Evolutionary conservation across 495 filamentous ascomycete genomes (phyloP).

Genomic region (Extremus antarcticus): DNA sequence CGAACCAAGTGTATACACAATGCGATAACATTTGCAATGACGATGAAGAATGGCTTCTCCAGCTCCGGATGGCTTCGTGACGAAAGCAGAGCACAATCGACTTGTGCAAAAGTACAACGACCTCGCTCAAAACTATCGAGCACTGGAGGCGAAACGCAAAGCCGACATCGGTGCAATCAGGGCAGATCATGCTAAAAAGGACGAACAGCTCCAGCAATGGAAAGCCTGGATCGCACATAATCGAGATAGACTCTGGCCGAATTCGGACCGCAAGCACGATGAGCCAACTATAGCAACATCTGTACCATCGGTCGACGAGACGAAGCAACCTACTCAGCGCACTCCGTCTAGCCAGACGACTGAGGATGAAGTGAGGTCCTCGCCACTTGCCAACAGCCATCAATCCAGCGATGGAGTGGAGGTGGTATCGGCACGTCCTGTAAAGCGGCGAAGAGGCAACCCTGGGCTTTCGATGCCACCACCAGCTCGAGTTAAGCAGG

Average conservation of each 20-base stretch:
- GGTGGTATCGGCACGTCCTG: conserved; percentile 23
- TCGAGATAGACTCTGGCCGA: neutral
- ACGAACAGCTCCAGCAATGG: neutral
- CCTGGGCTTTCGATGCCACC: conserved; percentile 1
- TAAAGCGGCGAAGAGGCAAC: conserved; percentile 26
- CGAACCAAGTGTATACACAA: no score
- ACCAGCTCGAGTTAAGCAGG: conserved; percentile 9
- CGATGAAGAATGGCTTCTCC: neutral
- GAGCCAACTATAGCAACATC: neutral
- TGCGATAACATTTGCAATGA: neutral
- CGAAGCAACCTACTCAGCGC: neutral
- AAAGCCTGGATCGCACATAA: neutral
- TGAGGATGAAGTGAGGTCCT: conserved; percentile 6
- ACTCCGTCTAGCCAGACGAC: conserved; percentile 28
- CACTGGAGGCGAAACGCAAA: conserved; percentile 3
- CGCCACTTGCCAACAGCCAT: neutral
- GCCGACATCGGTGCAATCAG: conserved; percentile 17
- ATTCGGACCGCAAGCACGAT: neutral
- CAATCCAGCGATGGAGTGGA: conserved; percentile 22
- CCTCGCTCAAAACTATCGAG: conserved; percentile 10
- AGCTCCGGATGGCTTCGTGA: neutral
- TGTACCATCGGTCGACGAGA: neutral
- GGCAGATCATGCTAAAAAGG: conserved; percentile 8
- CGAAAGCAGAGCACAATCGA: conserved; percentile 9
- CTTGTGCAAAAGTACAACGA: conserved; percentile 22